Evolutionary conservation across 2,329 filamentous ascomycete genomes (phyloP).

Genomic region (Proliferodiscus dingleyae): DNA sequence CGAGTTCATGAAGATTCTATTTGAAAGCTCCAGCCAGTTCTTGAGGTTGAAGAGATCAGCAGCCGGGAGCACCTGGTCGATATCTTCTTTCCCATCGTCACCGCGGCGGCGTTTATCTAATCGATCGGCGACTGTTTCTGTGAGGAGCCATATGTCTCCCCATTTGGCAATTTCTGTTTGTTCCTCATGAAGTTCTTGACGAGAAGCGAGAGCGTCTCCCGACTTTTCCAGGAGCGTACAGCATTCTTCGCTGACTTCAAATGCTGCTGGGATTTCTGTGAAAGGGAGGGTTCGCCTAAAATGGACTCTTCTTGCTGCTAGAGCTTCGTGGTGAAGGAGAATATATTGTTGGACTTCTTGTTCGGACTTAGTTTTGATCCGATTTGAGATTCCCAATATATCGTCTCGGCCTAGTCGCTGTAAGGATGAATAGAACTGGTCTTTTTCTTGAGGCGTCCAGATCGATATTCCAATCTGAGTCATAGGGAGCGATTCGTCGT

Average conservation of each 20-base stretch:
- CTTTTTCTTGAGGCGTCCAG: constrained; percentile 72
- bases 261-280: constrained; percentile 63
- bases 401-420: constrained; percentile 60
- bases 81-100: constrained; percentile 24
- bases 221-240: constrained; percentile 61
- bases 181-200: constrained; percentile 61
- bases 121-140: constrained; percentile 25
- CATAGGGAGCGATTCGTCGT: constrained; percentile 31
- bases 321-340: constrained; percentile 48
- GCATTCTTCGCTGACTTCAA: constrained; percentile 65
- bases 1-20: constrained; percentile 70
- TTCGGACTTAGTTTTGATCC: constrained; percentile 66
- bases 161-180: constrained; percentile 54
- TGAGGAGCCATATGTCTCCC: constrained; percentile 62
- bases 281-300: constrained; percentile 35
- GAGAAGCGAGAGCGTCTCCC: constrained; percentile 59
- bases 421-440: constrained; percentile 61
- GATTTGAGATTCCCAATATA: constrained; percentile 54
- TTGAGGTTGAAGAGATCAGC: constrained; percentile 53
- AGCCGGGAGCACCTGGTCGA: constrained; percentile 39
- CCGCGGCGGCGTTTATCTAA: constrained; percentile 20
- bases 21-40: constrained; percentile 60
- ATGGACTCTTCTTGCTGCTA: constrained; percentile 25
- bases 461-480: constrained; percentile 63
- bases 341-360: constrained; percentile 71